Percentiles rank a stretch among this genome's conserved stretches.
These are phyloP conservation scores for Penicillium paneum DNA, from an alignment of 2,329 filamentous ascomycete species.

Conservation along the genomic window DNA sequence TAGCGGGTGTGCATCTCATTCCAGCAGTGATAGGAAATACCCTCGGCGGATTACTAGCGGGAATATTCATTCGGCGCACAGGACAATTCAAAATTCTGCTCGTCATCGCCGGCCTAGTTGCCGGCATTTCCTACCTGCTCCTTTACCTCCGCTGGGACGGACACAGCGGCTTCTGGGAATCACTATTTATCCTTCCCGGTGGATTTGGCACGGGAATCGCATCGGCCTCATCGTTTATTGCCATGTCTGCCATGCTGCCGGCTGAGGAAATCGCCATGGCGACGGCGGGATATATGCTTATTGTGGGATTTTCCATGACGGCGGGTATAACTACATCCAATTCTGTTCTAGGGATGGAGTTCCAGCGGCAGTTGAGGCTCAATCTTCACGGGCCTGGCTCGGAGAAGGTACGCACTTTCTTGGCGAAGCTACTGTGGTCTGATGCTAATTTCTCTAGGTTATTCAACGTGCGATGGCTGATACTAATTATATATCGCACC, in stretches of 20 bases:
- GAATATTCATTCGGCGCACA: conserved; percentile 56
- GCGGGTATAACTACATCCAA: conserved; percentile 41
- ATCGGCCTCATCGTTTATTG: conserved; percentile 49
- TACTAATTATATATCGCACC: conserved; percentile 40
- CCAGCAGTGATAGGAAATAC: conserved; percentile 68
- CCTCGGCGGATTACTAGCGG: conserved; percentile 58
- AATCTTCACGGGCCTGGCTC: conserved; percentile 30
- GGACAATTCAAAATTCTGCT: conserved; percentile 59
- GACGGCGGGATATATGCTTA: conserved; percentile 48
- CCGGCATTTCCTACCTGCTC: conserved; percentile 51
- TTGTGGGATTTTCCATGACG: conserved; percentile 44
- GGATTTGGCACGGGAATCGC: conserved; percentile 53
- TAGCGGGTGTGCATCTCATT: conserved; percentile 60
- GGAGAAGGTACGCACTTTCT: conserved; percentile 16
- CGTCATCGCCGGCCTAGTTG: conserved; percentile 50
- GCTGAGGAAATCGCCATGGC: conserved; percentile 50
- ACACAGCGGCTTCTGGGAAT: conserved; percentile 54
- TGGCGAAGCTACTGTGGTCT: too few relatives aligned
- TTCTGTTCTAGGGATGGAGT: conserved; percentile 37
- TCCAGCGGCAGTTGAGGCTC: conserved; percentile 31
- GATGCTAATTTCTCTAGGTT: conserved; percentile 32
- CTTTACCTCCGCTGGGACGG: conserved; percentile 59
- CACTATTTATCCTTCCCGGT: conserved; percentile 58
- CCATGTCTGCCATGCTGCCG: conserved; percentile 48
- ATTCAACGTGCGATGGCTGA: conserved; percentile 41